Evolutionary conservation across 1,139 yeast genomes (phyloP), one percentile per base, ranked within the genome.

Genomic region (Geotrichum histeridarum): DNA sequence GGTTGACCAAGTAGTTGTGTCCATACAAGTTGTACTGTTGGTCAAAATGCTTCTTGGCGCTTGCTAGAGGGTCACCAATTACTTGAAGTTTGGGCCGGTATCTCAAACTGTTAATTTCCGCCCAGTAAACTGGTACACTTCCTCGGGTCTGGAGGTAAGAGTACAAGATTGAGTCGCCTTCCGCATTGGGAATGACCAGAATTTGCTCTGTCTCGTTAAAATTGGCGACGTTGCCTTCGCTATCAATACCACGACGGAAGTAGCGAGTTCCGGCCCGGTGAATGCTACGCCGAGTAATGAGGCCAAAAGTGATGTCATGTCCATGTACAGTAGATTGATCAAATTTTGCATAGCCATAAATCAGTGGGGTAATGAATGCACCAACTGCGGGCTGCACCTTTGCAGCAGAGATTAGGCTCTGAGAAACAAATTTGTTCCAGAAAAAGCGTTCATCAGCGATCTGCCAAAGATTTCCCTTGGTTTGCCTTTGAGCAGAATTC

Each of bases 121-220:
- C 88, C 99, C 99, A 93, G 67, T 76, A 86, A n/a, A 88, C 93
- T 7, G 99, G 99, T 30, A 93, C 98, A 2, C 96, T 87, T 31
- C 99, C 99, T 73, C 99, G 81, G 3, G 94, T 91, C 44, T 53
- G 55, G 17, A 53, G 18, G 68, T 52, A 73, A 73, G 36, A 64
- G 69, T 15, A 66, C 61, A n/a, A 64, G 63, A 12, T 42, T 4
- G 14, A 14, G 8, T 31, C 37, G 4, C 49, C 47, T 30, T 42
- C 46, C n/a, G 22, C 31, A 6, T 42, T 27, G 6, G 54, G 57
- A 17, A 83, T 74, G 32, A 83, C 71, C 59, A 91, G 72, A 33
- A 93, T 67, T 71, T 94, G 99, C 71, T 94, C 99, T 2, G 97
- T 91, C 72, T 94, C 99, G 71, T 93, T 93, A 74, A 83, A 93